Evolutionary conservation across 2,329 filamentous ascomycete species (phyloP), one percentile per base, ranked within the genome.

Genomic region (Pseudocercospora fuligena): DNA sequence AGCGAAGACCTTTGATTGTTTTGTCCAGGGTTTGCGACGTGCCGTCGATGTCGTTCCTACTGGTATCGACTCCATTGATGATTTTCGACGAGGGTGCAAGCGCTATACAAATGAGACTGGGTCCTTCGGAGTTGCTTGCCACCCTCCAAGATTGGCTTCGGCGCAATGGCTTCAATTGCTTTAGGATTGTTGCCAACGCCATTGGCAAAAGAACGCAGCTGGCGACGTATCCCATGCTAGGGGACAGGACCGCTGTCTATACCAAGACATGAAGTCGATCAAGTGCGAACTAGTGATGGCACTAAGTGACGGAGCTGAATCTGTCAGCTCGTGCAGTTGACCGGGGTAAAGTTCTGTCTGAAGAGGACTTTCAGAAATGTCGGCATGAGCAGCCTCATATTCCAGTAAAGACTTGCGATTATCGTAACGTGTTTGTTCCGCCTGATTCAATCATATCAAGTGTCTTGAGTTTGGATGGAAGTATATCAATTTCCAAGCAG

Each of bases 31-130:
- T 16, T 6, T 25, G 51, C 25, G 51, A 56, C 51, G 11, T 56
- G 12, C 11, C 27, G 51, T 56, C 16, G 51, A 56, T 56, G 25
- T 27, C 51, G 51, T 56, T n/a, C 16, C 51, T 25, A 56, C 12
- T 33, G 51, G 51, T 56, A 56, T 56, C 23, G 9, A 31, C 16
- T 56, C 51, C 27, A 9, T 51, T 51, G 21, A 51, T 51, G 47
- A 51, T 25, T 33, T 43, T 56, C 27, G 51, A 31, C 27, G 27
- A 33, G 51, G 51, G 27, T 56, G 11, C 1, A 27, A 56, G 51
- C 51, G 51, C 51, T 56, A 56, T 56, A 19, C 51, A 56, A 56
- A 31, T 31, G 51, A 33, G 27, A 29, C 16, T 56, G 51, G 25
- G 27, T 31, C 51, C 11, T 56, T 27, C 51, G 23, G 23, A 27